Base-by-base conservation (phyloP, 2,329 filamentous ascomycete species). In the Colletotrichum trifolii region DNA sequence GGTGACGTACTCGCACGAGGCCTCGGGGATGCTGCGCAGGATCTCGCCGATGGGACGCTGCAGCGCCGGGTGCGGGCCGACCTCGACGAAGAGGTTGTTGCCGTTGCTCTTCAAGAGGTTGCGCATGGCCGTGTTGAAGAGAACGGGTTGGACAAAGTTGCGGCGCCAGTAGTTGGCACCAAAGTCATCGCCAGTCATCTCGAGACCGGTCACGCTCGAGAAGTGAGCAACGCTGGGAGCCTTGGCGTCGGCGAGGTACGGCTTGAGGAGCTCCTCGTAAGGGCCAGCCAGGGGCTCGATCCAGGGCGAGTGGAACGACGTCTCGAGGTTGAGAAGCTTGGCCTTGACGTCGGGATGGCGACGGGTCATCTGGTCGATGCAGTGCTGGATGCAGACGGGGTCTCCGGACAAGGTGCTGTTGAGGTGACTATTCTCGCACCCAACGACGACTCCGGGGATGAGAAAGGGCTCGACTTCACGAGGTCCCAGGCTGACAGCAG, bases 51-150 rank as follows among this genome's bases (percentile, higher is more conserved):
- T 39, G 2, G 71, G 71, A 0, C 71, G 64, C 9, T 64, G 54
- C 2, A 73, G 64, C 1, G 70, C 68, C 1, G 68, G 48, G 25
- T 73, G 71, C 1, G 71, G 70, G 0, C 71, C 71, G 8, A 73
- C 36, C 52, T 72, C 71, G 2, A 73, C 39, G 17, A 71, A 64
- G 2, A 68, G 55, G n/a, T 62, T 66, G 50, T 39, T 56, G 5
- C 17, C 36, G 35, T 57, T 57, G 46, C 42, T 53, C 17, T 34
- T 52, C 17, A 66, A 12, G 5, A 62, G 25, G 0, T 45, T 66
- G 1, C 77, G 74, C 4, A 78, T 71, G 4, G 75, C 77, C 46
- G 79, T 34, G 62, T 83, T 82, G 63, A 84, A 83, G 4, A 75
- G 71, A 0, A 84, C 78, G 0, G 80, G 74, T 9, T 73, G 74